Base-by-base conservation (phyloP, 148 eudicot species). In the Nyssa sinensis region DNA sequence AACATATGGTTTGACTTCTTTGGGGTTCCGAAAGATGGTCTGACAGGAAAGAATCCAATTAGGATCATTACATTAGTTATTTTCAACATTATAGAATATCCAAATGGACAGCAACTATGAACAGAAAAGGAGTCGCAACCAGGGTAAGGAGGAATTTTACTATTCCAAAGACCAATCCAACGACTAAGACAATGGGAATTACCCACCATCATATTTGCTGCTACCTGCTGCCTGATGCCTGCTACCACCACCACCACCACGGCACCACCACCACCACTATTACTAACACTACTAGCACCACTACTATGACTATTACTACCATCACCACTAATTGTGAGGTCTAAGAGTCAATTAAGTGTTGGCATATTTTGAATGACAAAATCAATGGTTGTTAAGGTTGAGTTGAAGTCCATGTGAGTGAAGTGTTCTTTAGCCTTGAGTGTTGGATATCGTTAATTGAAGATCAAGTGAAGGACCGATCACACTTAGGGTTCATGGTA, bases 21-120 rank as follows among this genome's bases (percentile, higher is more conserved):
- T 83, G 72, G 99, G 99, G 73, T 96, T 96, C 81, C 98, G 88
- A 81, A 88, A 96, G 81, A 93, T 89, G 39, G 96, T 96, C 99
- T 96, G 82, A 44, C 62, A 77, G 47, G 66, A 72, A 84, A 66
- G 55, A 69, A 74, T 69, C 27, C 27, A 62, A 61, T 69, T 57
- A 65, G 33, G 72, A 69, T 51, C 30, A 28, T 9, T 11, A 10
- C 5, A 19, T 51, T 72, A 27, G 63, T 19, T 44, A 44, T 3
- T 44, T 27, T 72, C 44, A 5, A 8, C 39, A 1, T 72, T 34
- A 61, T 12, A 62, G 24, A 60, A 37, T 24, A 2, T 23, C 16
- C 21, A 69, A 21, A 70, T 28, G 58, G 17, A 33, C 30, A 31
- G 39, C 21, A 63, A 25, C 35, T 34, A 8, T 27, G 9, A 30